Conservation (phyloP, 257 asterid genomes). For the Nicotiana tabacum region DNA sequence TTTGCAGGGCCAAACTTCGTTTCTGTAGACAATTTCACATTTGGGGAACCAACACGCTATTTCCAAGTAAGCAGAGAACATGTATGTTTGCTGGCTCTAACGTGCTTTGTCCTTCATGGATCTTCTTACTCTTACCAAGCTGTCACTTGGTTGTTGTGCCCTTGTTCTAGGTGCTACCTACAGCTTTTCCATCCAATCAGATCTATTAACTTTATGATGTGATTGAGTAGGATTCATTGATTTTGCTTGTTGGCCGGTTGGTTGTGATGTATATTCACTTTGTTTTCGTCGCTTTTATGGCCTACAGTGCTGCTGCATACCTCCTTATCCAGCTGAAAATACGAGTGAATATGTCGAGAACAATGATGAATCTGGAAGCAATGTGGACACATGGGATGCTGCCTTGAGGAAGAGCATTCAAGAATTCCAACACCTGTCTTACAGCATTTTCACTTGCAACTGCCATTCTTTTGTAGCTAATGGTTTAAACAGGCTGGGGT, state of each 20-base stretch:
- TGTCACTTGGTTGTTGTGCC: not conserved
- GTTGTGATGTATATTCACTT: not conserved
- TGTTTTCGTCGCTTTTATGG: conserved; percentile 1
- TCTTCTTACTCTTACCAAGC: not conserved
- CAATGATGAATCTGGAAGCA: conserved; percentile 28
- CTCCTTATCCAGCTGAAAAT: conserved; percentile 29
- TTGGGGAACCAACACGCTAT: conserved; percentile 82
- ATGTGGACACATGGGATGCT: conserved; percentile 59
- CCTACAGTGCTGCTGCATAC: conserved; percentile 59
- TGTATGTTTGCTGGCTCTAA: conserved; percentile 34
- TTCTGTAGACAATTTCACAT: conserved; percentile 78
- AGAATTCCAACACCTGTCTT: conserved; percentile 84
- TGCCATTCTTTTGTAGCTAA: conserved; percentile 96
- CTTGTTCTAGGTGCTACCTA: not conserved
- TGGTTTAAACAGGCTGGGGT: conserved; percentile 75
- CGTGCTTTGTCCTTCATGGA: not conserved
- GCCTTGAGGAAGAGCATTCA: conserved; percentile 67
- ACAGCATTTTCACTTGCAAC: conserved; percentile 88
- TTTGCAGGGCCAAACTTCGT: conserved; percentile 93
- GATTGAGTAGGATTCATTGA: not conserved
- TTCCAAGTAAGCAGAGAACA: conserved; percentile 61
- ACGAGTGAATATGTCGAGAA: conserved; percentile 29
- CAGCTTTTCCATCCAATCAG: not conserved
- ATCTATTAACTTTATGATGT: not conserved
- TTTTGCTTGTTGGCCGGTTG: conserved; percentile 4